Percentiles rank a stretch among this genome's conserved stretches.
These are phyloP conservation scores for Xylaria sp. DNA, from an alignment of 2,329 filamentous ascomycete species.

Conservation along the genomic window DNA sequence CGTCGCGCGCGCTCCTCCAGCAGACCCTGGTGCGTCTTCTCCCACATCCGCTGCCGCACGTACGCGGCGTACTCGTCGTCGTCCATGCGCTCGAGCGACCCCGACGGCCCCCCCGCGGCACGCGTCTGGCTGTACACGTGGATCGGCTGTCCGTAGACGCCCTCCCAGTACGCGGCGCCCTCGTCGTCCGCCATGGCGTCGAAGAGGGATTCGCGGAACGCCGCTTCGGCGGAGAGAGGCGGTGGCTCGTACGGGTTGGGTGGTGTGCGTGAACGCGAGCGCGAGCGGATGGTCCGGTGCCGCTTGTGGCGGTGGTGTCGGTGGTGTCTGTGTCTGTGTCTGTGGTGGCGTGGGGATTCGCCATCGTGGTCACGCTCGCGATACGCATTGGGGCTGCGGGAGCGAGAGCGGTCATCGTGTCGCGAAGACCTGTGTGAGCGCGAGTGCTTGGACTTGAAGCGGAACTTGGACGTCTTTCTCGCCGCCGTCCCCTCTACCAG, in stretches of 20 bases:
- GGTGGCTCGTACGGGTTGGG: slow-evolving; percentile 60
- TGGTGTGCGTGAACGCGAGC: slow-evolving; percentile 58
- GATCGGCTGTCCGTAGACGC: slow-evolving; percentile 95
- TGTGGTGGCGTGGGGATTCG: slow-evolving; percentile 36
- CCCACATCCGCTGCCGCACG: slow-evolving; percentile 93
- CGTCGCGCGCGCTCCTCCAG: slow-evolving; percentile 77
- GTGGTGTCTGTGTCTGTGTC: slow-evolving; percentile 44
- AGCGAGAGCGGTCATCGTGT: slow-evolving; percentile 31
- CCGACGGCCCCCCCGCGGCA: slow-evolving; percentile 53
- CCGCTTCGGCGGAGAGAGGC: slow-evolving; percentile 73
- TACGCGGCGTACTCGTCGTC: slow-evolving; percentile 92
- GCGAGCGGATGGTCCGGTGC: slow-evolving; percentile 45
- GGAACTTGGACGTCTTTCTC: slow-evolving; percentile 53
- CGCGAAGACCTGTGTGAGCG: slow-evolving; percentile 45
- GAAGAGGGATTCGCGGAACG: slow-evolving; percentile 94
- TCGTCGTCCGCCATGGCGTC: slow-evolving; percentile 98
- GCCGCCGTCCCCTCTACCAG: slow-evolving; percentile 34
- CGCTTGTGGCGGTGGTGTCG: slow-evolving; percentile 46
- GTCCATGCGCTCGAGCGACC: slow-evolving; percentile 82
- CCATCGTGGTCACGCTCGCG: slow-evolving; percentile 19
- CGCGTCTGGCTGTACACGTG: slow-evolving; percentile 76
- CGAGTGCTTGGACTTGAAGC: slow-evolving; percentile 56
- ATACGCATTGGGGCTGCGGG: slow-evolving; percentile 21
- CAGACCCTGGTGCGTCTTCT: slow-evolving; percentile 87
- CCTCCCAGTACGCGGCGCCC: slow-evolving; percentile 93